Base-by-base conservation (phyloP, 2,329 filamentous ascomycete genomes). In the Pseudogymnoascus sp. region DNA sequence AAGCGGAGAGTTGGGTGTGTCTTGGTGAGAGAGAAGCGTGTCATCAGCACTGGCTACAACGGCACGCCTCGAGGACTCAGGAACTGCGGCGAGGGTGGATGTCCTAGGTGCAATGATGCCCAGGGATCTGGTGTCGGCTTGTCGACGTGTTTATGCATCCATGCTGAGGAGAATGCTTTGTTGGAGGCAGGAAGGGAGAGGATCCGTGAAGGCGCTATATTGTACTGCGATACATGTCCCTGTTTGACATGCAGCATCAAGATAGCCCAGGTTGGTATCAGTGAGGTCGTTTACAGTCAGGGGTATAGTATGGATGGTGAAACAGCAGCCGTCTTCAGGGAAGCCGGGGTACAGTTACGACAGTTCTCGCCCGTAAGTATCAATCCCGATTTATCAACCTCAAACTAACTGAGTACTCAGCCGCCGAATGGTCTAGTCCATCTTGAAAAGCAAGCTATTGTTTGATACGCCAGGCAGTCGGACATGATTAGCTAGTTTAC, bases 231-330 rank as follows among this genome's bases (percentile, higher is more conserved):
- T 73, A 97, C 92, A 68, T 99, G 94, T 75, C 94, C 94, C 3
- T 99, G 94, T 73, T 79, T 99, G 74, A 99, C 94, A 2, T 99
- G 94, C 76, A 96, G 91, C 70, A 96, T 99, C 78, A 99, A 99
- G 79, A 97, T 99, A 71, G 90, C 91, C 21, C 94, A 99, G 77
- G 91, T 97, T 6, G 94, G 94, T 16, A 96, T 99, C 67, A 86
- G 84, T 43, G 94, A 99, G 79, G 94, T 99, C 12, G 92, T 99
- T 12, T 99, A 96, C 71, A 92, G 86, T 67, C 89, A 95, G 72
- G 86, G 89, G 26, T 99, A 99, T 74, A 93, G 93, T 73, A 97
- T 99, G 88, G 94, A 99, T 72, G 83, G 80, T 41, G 85, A 91
- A 74, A 90, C 91, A 38, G 91, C 92, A 7, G 83, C 84, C 60